A percentile compares a stretch with the other conserved stretches of the same genome.
These are phyloP conservation scores for Vitis vinifera DNA, from an alignment of 164 flowering plant species.

Conservation along the genomic window DNA sequence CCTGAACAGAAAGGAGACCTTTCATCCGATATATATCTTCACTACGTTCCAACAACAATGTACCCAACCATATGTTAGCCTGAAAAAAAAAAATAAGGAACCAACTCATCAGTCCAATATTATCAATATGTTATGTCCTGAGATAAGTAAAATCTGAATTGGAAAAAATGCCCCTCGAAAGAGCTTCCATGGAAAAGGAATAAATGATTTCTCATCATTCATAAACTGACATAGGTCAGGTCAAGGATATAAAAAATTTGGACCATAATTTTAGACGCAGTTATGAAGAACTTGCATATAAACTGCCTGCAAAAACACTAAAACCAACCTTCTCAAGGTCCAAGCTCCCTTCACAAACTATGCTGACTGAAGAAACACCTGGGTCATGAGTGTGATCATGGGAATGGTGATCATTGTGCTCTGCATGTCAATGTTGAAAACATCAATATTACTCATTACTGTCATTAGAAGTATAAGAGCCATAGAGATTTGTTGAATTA, in stretches of 20 bases:
- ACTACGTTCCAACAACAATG: conserved; percentile 75
- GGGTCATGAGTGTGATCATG: conserved; percentile 96
- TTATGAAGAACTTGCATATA: background rate
- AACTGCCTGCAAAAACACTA: background rate
- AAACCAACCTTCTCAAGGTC: conserved; percentile 88
- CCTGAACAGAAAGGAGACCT: conserved; percentile 87
- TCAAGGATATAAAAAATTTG: background rate
- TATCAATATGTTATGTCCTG: background rate
- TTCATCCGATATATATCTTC: conserved; percentile 98
- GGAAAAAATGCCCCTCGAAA: too few relatives aligned
- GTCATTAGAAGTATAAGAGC: too few relatives aligned
- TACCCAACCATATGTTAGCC: conserved; percentile 98
- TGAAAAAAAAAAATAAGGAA: conserved; percentile 28
- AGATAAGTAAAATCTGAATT: background rate
- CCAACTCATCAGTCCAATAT: conserved; percentile 5
- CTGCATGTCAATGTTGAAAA: conserved; percentile 40
- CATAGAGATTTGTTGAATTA: too few relatives aligned
- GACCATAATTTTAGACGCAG: background rate
- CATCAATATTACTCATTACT: background rate
- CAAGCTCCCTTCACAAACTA: conserved; percentile 93
- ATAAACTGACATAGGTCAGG: background rate
- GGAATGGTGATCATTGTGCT: conserved; percentile 71
- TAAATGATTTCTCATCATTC: background rate
- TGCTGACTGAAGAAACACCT: conserved; percentile 95
- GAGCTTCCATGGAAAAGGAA: too few relatives aligned